These are phyloP conservation scores for Stachybotrys echinatus DNA, from an alignment of 2,329 filamentous ascomycete species.

Conservation along the genomic window DNA sequence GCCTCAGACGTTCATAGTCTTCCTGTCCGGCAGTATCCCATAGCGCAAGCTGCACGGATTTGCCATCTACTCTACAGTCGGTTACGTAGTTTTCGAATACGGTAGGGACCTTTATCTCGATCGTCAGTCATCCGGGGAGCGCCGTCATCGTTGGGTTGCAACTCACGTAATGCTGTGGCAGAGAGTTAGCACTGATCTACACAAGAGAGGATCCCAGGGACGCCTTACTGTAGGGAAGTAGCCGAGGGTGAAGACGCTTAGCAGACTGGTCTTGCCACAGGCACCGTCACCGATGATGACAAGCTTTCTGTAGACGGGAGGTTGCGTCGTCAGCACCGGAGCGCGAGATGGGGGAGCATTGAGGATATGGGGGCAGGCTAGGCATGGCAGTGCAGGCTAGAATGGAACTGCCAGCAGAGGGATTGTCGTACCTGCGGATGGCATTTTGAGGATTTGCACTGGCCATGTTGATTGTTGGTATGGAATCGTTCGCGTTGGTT, in stretches of 20 bases:
- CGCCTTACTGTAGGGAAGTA: constrained; percentile 91
- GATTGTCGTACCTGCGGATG: constrained; percentile 56
- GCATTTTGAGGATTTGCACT: constrained; percentile 47
- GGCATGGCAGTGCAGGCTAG: neutral
- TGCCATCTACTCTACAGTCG: constrained; percentile 95
- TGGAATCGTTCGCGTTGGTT: constrained; percentile 6
- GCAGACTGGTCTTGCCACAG: constrained; percentile 94
- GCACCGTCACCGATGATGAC: constrained; percentile 97
- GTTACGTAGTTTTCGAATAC: constrained; percentile 99
- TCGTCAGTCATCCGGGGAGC: constrained; percentile 4
- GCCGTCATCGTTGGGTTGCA: neutral
- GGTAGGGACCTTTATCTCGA: constrained; percentile 64
- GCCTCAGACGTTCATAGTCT: constrained; percentile 93
- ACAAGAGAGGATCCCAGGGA: neutral
- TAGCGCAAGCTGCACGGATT: constrained; percentile 94
- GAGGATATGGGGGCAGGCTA: neutral
- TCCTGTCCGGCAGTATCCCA: constrained; percentile 99
- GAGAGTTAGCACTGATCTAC: constrained; percentile 14
- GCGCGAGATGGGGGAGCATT: neutral
- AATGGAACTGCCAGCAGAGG: neutral
- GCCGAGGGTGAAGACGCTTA: constrained; percentile 95
- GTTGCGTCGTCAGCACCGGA: neutral
- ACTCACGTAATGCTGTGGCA: constrained; percentile 54
- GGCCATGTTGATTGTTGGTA: constrained; percentile 31
- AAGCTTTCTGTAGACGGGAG: constrained; percentile 64